These are phyloP conservation scores for Erodium trifolium DNA, from an alignment of 441 rosid genomes.

Conservation along the genomic window DNA sequence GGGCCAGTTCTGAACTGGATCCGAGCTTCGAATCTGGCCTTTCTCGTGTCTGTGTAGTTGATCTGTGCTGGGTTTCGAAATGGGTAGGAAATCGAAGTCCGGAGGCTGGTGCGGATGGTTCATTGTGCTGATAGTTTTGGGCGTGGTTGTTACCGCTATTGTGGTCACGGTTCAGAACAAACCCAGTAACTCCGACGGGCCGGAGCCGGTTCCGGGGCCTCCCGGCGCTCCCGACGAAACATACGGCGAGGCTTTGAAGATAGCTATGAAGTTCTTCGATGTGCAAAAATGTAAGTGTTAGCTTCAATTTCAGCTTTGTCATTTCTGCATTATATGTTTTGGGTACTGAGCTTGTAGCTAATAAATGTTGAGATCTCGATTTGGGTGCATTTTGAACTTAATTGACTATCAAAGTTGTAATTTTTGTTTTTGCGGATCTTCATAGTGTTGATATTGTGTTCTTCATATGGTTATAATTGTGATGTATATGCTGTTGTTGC, in stretches of 20 bases:
- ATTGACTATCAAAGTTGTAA: not conserved
- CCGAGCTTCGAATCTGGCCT: not conserved
- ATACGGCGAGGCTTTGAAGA: constrained; percentile 67
- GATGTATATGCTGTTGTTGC: constrained; percentile 14
- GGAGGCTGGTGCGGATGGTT: constrained; percentile 62
- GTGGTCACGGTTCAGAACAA: constrained; percentile 43
- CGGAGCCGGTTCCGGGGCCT: constrained; percentile 42
- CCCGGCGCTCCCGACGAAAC: constrained; percentile 74
- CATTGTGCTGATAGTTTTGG: constrained; percentile 37
- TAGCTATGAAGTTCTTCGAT: constrained; percentile 82
- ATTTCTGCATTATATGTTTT: not conserved
- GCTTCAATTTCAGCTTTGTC: not conserved
- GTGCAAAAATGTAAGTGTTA: constrained; percentile 60
- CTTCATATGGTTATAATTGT: no score
- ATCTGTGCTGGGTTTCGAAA: constrained; percentile 12
- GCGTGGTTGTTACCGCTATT: constrained; percentile 42
- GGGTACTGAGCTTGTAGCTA: not conserved
- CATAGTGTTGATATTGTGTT: not conserved
- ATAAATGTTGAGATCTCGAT: not conserved
- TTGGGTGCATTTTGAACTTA: not conserved
- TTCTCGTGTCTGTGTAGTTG: no score
- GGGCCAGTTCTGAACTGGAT: not conserved
- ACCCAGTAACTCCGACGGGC: constrained; percentile 22
- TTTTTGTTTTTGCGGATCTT: not conserved
- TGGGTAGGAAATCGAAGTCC: constrained; percentile 50